These are phyloP conservation scores for Pseudohalonectria lignicola DNA, from an alignment of 2,329 filamentous ascomycete species.

Conservation along the genomic window DNA sequence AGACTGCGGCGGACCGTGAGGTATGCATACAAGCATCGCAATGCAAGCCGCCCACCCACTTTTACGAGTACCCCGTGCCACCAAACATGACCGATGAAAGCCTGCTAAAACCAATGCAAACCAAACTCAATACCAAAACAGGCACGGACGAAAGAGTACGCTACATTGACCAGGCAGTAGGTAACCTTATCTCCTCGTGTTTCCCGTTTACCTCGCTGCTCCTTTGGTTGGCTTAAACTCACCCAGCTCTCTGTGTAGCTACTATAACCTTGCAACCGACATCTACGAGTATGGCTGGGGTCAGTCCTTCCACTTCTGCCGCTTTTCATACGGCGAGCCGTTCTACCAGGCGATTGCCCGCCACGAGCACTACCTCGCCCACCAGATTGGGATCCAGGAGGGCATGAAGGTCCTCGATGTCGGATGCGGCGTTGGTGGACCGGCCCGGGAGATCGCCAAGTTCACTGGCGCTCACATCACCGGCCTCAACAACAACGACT, in stretches of 20 bases:
- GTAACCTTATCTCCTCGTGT: constrained; percentile 18
- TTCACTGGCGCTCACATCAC: constrained; percentile 85
- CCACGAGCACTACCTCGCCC: constrained; percentile 95
- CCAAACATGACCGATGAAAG: too few relatives aligned
- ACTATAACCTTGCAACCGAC: constrained; percentile 96
- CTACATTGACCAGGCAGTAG: constrained; percentile 84
- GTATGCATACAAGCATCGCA: too few relatives aligned
- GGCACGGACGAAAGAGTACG: constrained; percentile 79
- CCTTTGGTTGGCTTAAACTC: background rate
- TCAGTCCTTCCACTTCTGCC: constrained; percentile 94
- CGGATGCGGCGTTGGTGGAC: constrained; percentile 92
- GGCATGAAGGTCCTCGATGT: constrained; percentile 90
- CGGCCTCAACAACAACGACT: constrained; percentile 98
- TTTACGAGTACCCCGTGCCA: too few relatives aligned
- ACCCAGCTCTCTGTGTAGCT: constrained; percentile 36
- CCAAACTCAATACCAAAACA: constrained; percentile 24
- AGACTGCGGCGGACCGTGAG: constrained; percentile 75
- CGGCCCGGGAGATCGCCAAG: constrained; percentile 90
- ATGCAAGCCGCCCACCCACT: background rate
- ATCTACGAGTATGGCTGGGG: constrained; percentile 97
- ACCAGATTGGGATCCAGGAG: constrained; percentile 75
- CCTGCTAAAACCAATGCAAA: too few relatives aligned
- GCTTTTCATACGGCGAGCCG: constrained; percentile 74
- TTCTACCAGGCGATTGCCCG: constrained; percentile 89
- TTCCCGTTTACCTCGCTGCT: background rate